Evolutionary conservation across 805 yeast genomes (phyloP).

Genomic region (Trichomonascus vanleenenianus): DNA sequence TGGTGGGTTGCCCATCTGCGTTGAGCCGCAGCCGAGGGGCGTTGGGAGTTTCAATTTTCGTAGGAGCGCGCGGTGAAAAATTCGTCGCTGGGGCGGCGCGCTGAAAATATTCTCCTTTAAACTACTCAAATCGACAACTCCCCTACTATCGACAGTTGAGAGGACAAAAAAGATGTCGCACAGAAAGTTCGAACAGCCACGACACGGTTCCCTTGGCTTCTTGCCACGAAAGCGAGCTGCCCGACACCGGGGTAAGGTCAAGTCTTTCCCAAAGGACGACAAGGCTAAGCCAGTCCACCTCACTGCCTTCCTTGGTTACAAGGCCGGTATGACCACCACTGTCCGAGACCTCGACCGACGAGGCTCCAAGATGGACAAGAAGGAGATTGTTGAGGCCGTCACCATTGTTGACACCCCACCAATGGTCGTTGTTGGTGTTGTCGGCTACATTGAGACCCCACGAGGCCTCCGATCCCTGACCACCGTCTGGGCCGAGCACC

Average conservation of each 20-base stretch:
- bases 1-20: too few species aligned
- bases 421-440: slow-evolving; percentile 98
- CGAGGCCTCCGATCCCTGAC: slow-evolving; percentile 99
- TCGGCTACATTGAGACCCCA: slow-evolving; percentile 99
- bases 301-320: slow-evolving; percentile 99
- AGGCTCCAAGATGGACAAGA: slow-evolving; percentile 99
- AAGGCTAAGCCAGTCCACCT: slow-evolving; percentile 95
- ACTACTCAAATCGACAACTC: too few species aligned
- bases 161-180: slow-evolving; percentile 66
- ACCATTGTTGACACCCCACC: slow-evolving; percentile 99
- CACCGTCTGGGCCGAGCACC: slow-evolving; percentile 99
- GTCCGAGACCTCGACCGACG: slow-evolving; percentile 99
- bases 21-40: too few species aligned
- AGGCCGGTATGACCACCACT: slow-evolving; percentile 99
- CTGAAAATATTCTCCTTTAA: not conserved
- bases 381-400: slow-evolving; percentile 99
- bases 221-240: slow-evolving; percentile 99
- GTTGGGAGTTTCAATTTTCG: too few species aligned
- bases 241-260: slow-evolving; percentile 96
- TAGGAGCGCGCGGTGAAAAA: not conserved
- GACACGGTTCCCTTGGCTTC: slow-evolving; percentile 99
- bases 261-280: slow-evolving; percentile 99
- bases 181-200: slow-evolving; percentile 99
- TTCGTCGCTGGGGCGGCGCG: not conserved
- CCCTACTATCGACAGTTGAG: not conserved